Conservation (phyloP, 2,329 filamentous ascomycete species). For the Sporothrix pallida region DNA sequence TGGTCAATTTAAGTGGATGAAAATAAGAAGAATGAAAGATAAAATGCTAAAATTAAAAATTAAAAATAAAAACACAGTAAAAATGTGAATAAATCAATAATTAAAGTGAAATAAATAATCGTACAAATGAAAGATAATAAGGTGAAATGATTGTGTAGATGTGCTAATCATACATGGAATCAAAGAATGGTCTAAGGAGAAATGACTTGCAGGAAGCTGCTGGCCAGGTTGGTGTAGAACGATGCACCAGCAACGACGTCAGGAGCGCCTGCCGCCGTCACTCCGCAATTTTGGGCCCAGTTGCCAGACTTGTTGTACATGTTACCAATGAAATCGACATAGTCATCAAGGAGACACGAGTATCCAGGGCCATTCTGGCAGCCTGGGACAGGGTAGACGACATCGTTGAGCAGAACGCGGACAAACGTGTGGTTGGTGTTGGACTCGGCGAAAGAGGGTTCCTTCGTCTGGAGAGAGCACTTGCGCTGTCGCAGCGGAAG, state of each 20-base stretch:
- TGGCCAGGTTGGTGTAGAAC: constrained; percentile 55
- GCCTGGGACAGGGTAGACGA: constrained; percentile 63
- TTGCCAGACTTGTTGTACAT: constrained; percentile 57
- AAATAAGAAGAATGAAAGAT: too few species aligned
- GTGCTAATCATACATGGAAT: too few species aligned
- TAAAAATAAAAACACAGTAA: too few species aligned
- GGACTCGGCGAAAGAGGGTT: constrained; percentile 31
- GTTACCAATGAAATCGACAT: constrained; percentile 51
- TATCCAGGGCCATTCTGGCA: constrained; percentile 62
- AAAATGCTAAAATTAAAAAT: too few species aligned
- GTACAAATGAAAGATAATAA: not conserved
- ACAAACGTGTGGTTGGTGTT: constrained; percentile 52
- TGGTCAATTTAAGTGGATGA: too few species aligned
- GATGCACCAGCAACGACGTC: constrained; percentile 53
- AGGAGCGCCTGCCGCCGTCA: constrained; percentile 50
- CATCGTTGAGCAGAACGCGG: constrained; percentile 66
- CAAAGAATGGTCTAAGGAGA: constrained; percentile 14
- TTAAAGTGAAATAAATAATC: not conserved
- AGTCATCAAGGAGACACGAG: constrained; percentile 57
- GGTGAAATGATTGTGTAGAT: too few species aligned
- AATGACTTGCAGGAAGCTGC: constrained; percentile 45
- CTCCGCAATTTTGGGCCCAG: constrained; percentile 57
- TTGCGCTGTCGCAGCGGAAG: constrained; percentile 31
- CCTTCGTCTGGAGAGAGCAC: constrained; percentile 24
- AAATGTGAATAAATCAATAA: too few species aligned